Evolutionary conservation across 345 rosid genomes (phyloP).

Genomic region (Lepidium sativum): DNA sequence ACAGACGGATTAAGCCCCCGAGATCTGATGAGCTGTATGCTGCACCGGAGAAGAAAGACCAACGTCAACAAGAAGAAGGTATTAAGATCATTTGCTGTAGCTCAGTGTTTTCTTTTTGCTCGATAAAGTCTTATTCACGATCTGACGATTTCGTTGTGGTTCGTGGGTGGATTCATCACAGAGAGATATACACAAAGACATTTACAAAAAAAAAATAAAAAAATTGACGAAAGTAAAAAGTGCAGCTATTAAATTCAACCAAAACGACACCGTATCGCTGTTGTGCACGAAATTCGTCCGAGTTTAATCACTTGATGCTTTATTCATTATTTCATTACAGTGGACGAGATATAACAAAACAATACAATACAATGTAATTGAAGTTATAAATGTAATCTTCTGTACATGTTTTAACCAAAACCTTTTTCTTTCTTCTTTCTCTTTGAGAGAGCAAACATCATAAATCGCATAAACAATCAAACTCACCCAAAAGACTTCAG

Average conservation of each 20-base stretch:
- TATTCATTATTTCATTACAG: conserved; percentile 5
- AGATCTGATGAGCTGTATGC: conserved; percentile 17
- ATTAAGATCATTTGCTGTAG: not conserved
- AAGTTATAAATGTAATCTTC: conserved; percentile 7
- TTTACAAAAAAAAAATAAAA: not conserved
- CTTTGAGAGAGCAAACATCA: conserved; percentile 1
- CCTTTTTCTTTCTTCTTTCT: not conserved
- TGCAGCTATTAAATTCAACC: not conserved
- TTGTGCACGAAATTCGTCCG: not conserved
- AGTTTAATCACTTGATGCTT: not conserved
- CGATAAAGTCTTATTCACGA: conserved; percentile 22
- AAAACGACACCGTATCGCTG: not conserved
- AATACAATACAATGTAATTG: conserved; percentile 19
- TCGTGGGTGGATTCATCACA: conserved; percentile 3
- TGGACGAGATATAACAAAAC: not conserved
- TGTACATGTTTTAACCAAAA: conserved; percentile 30
- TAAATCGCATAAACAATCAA: no score
- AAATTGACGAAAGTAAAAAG: not conserved
- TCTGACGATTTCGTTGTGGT: conserved; percentile 10
- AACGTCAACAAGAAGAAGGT: not conserved
- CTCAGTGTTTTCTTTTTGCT: not conserved
- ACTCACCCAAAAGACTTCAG: conserved; percentile 22
- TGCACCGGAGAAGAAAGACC: conserved; percentile 1
- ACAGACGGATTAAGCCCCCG: not conserved
- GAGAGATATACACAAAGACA: not conserved